Conservation (phyloP, 768 basidiomycete species). For the Hortiboletus campestris region DNA sequence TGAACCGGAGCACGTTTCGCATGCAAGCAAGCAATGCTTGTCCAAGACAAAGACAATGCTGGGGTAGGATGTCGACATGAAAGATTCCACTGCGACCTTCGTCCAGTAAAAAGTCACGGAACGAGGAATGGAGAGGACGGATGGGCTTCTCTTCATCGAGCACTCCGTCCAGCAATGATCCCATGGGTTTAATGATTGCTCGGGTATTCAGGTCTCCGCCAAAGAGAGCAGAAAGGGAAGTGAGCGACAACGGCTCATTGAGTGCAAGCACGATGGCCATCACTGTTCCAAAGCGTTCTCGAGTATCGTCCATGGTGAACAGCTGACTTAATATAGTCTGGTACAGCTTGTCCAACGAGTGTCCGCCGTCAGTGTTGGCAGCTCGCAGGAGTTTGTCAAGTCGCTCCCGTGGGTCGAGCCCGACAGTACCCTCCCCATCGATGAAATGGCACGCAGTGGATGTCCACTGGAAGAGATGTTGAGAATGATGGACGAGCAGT, state of each 20-base stretch:
- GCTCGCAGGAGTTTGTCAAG: background rate
- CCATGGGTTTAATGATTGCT: background rate
- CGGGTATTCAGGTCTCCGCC: background rate
- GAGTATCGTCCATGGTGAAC: background rate
- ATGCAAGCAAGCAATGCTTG: too few species aligned
- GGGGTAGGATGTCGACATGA: background rate
- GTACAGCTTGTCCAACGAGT: background rate
- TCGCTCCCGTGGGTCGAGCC: background rate
- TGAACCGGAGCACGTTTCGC: too few species aligned
- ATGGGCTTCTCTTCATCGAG: background rate
- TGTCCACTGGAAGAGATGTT: conserved; percentile 26
- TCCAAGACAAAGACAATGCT: background rate
- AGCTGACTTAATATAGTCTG: background rate
- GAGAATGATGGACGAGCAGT: conserved; percentile 14
- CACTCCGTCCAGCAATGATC: background rate
- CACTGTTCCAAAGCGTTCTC: background rate
- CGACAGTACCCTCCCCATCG: background rate
- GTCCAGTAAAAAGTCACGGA: background rate
- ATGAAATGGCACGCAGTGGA: conserved; percentile 10
- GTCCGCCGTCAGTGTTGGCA: too few species aligned
- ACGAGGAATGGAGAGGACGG: background rate
- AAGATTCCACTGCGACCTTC: background rate
- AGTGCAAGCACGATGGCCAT: background rate
- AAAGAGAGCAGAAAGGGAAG: background rate
- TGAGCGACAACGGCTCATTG: background rate